Evolutionary conservation across 2,329 filamentous ascomycete species (phyloP).

Genomic region (Fusarium xyrophilum): DNA sequence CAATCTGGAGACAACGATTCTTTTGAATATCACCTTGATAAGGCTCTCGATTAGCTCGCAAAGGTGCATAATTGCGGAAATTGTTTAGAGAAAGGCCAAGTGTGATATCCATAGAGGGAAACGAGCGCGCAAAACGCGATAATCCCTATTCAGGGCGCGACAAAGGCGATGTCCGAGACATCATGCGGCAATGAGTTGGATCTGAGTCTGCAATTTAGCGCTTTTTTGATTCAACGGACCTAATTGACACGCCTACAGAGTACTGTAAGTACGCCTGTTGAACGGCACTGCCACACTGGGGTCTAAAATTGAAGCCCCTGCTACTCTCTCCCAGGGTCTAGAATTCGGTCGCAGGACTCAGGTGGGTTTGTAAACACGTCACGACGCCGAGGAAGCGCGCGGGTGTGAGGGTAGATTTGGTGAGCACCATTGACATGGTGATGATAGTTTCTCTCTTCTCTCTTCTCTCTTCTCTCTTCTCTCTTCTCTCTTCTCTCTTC

Average conservation of each 20-base stretch:
- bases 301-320: constrained; percentile 15
- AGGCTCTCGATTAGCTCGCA: constrained; percentile 8
- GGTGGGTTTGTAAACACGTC: constrained; percentile 39
- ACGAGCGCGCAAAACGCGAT: constrained; percentile 2
- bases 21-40: constrained; percentile 12
- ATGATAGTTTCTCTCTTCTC: not conserved
- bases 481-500: not conserved
- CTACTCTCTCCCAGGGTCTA: constrained; percentile 19
- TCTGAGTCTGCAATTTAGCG: constrained; percentile 10
- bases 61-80: not conserved
- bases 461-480: not conserved
- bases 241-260: constrained; percentile 25
- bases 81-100: not conserved
- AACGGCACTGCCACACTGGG: not conserved
- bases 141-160: not conserved
- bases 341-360: constrained; percentile 32
- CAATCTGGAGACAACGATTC: constrained; percentile 6
- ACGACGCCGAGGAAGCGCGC: constrained; percentile 22
- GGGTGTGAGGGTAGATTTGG: constrained; percentile 11
- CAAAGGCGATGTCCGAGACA: not conserved
- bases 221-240: constrained; percentile 23
- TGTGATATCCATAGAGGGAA: not conserved
- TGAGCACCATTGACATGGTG: constrained; percentile 20
- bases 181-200: constrained; percentile 7
- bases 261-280: constrained; percentile 6